These are phyloP conservation scores for Talaromyces marneffei DNA, from an alignment of 2,329 filamentous ascomycete species.

Conservation along the genomic window DNA sequence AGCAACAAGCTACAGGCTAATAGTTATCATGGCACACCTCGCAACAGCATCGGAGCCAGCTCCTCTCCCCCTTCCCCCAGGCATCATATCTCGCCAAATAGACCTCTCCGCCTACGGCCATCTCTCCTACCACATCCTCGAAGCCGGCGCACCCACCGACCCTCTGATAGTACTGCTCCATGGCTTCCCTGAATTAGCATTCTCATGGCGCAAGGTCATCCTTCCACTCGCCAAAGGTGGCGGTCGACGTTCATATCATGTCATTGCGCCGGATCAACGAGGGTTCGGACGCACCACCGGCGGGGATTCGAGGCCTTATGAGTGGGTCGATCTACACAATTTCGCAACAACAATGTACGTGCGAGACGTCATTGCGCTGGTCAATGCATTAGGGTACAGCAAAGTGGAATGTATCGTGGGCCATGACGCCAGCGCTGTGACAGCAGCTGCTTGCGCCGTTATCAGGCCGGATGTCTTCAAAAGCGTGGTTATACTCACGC, in stretches of 20 bases:
- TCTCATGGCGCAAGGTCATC: constrained; percentile 62
- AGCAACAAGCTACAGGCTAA: background rate
- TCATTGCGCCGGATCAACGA: constrained; percentile 62
- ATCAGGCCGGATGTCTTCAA: constrained; percentile 61
- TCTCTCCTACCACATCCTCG: constrained; percentile 57
- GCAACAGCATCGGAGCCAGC: constrained; percentile 24
- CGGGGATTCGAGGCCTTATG: constrained; percentile 49
- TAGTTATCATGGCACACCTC: constrained; percentile 8
- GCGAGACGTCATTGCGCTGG: constrained; percentile 57
- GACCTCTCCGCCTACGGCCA: constrained; percentile 45
- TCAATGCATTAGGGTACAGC: constrained; percentile 56
- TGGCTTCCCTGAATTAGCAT: constrained; percentile 64
- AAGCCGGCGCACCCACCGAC: constrained; percentile 43
- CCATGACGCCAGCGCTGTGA: constrained; percentile 59
- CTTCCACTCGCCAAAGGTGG: constrained; percentile 46
- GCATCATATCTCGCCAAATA: constrained; percentile 52
- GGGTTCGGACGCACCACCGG: constrained; percentile 63
- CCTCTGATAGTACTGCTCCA: constrained; percentile 59
- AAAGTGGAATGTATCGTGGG: constrained; percentile 56
- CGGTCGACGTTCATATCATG: constrained; percentile 44
- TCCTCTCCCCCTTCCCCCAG: constrained; percentile 51
- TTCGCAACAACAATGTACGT: constrained; percentile 56
- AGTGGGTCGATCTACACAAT: constrained; percentile 50
- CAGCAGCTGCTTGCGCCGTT: constrained; percentile 54
- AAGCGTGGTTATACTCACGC: constrained; percentile 58